Conservation (phyloP, 495 filamentous ascomycete genomes). For the Hypoxylon intermedium region DNA sequence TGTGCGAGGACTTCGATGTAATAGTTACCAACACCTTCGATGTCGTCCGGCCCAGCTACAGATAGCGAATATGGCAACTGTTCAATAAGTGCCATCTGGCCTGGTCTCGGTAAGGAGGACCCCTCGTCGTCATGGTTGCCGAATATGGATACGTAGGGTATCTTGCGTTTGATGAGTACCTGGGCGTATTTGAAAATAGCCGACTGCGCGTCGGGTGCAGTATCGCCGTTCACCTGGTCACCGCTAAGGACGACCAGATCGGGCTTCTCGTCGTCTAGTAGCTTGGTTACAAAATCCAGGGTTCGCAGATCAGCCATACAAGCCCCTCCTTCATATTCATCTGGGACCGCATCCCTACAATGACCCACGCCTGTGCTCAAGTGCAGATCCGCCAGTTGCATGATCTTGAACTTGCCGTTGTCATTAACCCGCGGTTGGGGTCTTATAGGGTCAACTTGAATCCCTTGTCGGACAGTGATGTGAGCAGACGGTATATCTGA, state of each 20-base stretch:
- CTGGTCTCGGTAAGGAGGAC: constrained; percentile 73
- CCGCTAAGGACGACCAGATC: constrained; percentile 90
- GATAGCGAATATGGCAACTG: constrained; percentile 89
- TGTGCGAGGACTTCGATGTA: constrained; percentile 87
- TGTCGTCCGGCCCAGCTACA: constrained; percentile 75
- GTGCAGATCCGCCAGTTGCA: constrained; percentile 92
- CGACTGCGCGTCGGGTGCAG: constrained; percentile 85
- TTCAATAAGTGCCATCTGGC: constrained; percentile 84
- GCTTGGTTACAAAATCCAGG: constrained; percentile 80
- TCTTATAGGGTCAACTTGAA: constrained; percentile 62
- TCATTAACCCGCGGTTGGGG: constrained; percentile 78
- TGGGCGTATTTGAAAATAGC: constrained; percentile 94
- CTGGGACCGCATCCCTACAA: constrained; percentile 84
- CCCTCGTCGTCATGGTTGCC: constrained; percentile 98
- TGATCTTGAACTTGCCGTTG: constrained; percentile 95
- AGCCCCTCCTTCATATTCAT: constrained; percentile 69
- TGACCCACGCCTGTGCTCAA: constrained; percentile 84
- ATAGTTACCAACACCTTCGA: constrained; percentile 95
- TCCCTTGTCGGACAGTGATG: constrained; percentile 77
- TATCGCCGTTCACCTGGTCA: constrained; percentile 95
- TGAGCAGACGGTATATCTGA: constrained; percentile 70
- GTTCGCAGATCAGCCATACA: constrained; percentile 94
- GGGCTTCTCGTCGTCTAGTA: constrained; percentile 90
- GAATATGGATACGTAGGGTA: constrained; percentile 93
- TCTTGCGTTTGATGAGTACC: constrained; percentile 81